Conservation (phyloP, 768 basidiomycete species). For the Panus rudis region DNA sequence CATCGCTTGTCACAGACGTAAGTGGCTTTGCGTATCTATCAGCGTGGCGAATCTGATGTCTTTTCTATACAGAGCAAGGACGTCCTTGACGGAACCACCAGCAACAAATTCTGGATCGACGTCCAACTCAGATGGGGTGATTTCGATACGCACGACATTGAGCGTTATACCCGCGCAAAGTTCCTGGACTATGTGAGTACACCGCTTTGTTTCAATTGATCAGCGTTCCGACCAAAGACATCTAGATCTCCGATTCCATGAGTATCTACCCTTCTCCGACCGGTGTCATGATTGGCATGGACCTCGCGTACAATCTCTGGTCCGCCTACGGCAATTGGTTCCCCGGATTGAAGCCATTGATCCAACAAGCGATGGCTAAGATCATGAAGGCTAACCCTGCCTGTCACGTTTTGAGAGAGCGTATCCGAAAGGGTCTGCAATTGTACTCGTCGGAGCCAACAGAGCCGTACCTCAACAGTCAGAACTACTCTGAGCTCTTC, state of each 20-base stretch:
- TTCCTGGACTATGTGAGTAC: slow-evolving; percentile 89
- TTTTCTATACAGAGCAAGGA: slow-evolving; percentile 65
- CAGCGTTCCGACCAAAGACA: neutral
- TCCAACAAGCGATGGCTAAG: slow-evolving; percentile 99
- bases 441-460: slow-evolving; percentile 99
- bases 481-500: slow-evolving; percentile 94
- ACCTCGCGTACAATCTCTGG: slow-evolving; percentile 97
- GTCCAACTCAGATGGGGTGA: slow-evolving; percentile 96
- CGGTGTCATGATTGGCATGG: slow-evolving; percentile 98
- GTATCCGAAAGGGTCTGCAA: slow-evolving; percentile 97
- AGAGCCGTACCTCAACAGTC: slow-evolving; percentile 97
- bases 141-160: slow-evolving; percentile 98
- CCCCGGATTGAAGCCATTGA: slow-evolving; percentile 96
- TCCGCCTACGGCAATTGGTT: slow-evolving; percentile 99
- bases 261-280: slow-evolving; percentile 99
- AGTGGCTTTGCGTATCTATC: slow-evolving; percentile 20
- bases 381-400: slow-evolving; percentile 99
- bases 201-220: neutral
- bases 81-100: slow-evolving; percentile 94
- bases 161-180: slow-evolving; percentile 97
- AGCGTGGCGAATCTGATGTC: slow-evolving; percentile 5
- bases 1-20: slow-evolving; percentile 91
- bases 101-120: slow-evolving; percentile 98
- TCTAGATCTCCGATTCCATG: slow-evolving; percentile 88
- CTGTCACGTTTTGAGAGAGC: slow-evolving; percentile 93